phyloP scores from a whole-genome alignment of 1,284 basidiomycete genomes.

The Ganoderma boninense region DNA sequence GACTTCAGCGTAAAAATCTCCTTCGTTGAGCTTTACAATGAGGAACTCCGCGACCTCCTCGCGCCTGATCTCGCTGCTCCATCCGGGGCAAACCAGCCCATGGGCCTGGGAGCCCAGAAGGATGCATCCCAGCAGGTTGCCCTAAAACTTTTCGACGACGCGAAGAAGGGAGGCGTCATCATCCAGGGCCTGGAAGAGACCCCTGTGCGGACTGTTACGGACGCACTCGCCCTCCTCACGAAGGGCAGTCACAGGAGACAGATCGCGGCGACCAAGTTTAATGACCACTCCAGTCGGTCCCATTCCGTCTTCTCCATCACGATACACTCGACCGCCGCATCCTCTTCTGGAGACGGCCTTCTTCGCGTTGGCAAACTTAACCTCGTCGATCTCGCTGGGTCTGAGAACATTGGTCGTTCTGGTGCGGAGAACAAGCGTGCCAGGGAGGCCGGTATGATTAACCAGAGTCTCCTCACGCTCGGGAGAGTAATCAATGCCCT shows the following conservation, averaged over 20 bases:
- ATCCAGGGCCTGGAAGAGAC: conserved; percentile 97
- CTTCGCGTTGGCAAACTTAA: conserved; percentile 96
- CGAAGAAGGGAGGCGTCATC: conserved; percentile 85
- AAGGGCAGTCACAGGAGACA: conserved; percentile 93
- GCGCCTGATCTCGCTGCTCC: conserved; percentile 76
- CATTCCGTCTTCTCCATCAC: conserved; percentile 99
- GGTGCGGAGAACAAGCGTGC: conserved; percentile 97
- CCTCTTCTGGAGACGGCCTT: conserved; percentile 84
- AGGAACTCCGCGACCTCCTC: conserved; percentile 96
- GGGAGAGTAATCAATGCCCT: conserved; percentile 98
- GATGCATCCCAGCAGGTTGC: conserved; percentile 54
- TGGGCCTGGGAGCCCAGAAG: conserved; percentile 66
- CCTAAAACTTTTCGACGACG: conserved; percentile 94
- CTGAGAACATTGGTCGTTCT: conserved; percentile 96
- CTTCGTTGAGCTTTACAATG: conserved; percentile 98
- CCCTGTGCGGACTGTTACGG: conserved; percentile 83
- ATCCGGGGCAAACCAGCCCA: conserved; percentile 67
- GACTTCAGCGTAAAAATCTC: conserved; percentile 97
- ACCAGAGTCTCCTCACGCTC: conserved; percentile 95
- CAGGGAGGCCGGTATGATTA: conserved; percentile 98
- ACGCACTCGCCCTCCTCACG: conserved; percentile 86
- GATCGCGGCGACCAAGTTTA: conserved; percentile 97
- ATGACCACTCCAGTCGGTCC: conserved; percentile 96
- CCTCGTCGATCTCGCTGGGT: conserved; percentile 96
- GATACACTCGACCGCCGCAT: conserved; percentile 90